Evolutionary conservation across 139 green algal genomes (phyloP).

Genomic region (Diplosphaera chodatii): DNA sequence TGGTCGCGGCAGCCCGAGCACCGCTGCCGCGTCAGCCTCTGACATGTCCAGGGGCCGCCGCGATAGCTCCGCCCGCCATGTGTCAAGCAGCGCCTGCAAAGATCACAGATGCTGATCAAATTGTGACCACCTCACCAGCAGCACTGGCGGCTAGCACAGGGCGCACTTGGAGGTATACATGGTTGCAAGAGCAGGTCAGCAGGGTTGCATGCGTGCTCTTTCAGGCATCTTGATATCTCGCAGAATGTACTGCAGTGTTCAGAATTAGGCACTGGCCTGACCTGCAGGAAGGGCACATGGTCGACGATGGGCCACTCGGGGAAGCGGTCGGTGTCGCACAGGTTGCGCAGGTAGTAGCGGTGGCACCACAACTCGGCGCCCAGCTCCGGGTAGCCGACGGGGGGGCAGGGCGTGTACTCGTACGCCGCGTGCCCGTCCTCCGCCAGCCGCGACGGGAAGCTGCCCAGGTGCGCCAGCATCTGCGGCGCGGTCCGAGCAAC

Average conservation of each 20-base stretch:
- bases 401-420: constrained; percentile 86
- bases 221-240: too few species aligned
- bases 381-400: constrained; percentile 83
- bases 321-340: constrained; percentile 77
- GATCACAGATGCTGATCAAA: not conserved
- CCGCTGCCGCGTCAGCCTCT: constrained; percentile 50
- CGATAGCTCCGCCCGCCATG: constrained; percentile 76
- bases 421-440: constrained; percentile 64
- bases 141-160: too few species aligned
- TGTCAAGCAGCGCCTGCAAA: constrained; percentile 69
- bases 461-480: constrained; percentile 60
- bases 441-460: constrained; percentile 50
- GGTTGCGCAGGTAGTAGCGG: constrained; percentile 90
- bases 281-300: constrained; percentile 82
- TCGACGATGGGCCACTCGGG: constrained; percentile 74
- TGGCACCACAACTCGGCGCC: constrained; percentile 83
- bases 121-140: not conserved
- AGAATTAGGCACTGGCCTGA: constrained; percentile 1
- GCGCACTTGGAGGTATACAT: too few species aligned
- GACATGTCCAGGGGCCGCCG: constrained; percentile 65
- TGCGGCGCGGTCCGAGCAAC: constrained; percentile 5
- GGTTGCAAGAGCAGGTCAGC: too few species aligned
- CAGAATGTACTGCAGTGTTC: not conserved
- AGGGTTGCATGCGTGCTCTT: too few species aligned
- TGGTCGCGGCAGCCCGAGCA: constrained; percentile 51